phyloP scores from a whole-genome alignment of 1,284 basidiomycete species.

The Sphagnurus paluster region DNA sequence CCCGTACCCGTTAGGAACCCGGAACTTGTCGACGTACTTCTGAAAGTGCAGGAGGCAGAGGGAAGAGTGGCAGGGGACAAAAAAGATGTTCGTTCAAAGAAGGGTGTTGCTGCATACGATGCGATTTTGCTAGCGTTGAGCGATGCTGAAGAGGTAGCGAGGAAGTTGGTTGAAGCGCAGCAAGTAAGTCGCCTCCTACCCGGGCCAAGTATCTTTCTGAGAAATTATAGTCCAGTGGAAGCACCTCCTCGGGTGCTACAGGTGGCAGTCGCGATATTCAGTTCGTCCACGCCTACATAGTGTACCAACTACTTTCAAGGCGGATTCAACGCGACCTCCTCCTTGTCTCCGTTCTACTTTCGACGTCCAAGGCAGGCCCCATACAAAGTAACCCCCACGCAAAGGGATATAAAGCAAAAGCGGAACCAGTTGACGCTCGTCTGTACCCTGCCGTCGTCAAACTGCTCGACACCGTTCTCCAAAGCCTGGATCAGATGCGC shows the following conservation, averaged over 20 bases:
- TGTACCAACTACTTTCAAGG: slow-evolving; percentile 82
- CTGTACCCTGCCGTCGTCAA: slow-evolving; percentile 86
- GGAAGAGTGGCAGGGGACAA: slow-evolving; percentile 39
- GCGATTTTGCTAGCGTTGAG: slow-evolving; percentile 79
- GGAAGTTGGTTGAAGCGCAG: slow-evolving; percentile 78
- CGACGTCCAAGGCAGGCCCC: slow-evolving; percentile 28
- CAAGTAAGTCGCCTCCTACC: slow-evolving; percentile 50
- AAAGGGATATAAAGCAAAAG: slow-evolving; percentile 37
- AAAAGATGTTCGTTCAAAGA: slow-evolving; percentile 57
- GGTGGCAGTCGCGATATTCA: slow-evolving; percentile 68
- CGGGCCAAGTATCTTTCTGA: not conserved
- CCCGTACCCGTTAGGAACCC: slow-evolving; percentile 87
- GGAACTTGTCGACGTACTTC: slow-evolving; percentile 86
- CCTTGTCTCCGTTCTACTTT: slow-evolving; percentile 68
- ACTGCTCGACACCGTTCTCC: slow-evolving; percentile 81
- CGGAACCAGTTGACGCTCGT: slow-evolving; percentile 60
- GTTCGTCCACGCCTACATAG: slow-evolving; percentile 83
- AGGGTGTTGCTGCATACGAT: slow-evolving; percentile 81
- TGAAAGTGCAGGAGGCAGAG: slow-evolving; percentile 83
- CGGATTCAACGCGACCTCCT: slow-evolving; percentile 88
- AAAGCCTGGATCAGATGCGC: slow-evolving; percentile 82
- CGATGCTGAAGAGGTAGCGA: slow-evolving; percentile 83
- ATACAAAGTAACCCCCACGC: slow-evolving; percentile 18
- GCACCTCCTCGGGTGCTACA: slow-evolving; percentile 28
- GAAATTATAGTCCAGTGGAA: slow-evolving; percentile 39